phyloP scores from a whole-genome alignment of 202 grass and related monocot species.

The Carex arenaria region DNA sequence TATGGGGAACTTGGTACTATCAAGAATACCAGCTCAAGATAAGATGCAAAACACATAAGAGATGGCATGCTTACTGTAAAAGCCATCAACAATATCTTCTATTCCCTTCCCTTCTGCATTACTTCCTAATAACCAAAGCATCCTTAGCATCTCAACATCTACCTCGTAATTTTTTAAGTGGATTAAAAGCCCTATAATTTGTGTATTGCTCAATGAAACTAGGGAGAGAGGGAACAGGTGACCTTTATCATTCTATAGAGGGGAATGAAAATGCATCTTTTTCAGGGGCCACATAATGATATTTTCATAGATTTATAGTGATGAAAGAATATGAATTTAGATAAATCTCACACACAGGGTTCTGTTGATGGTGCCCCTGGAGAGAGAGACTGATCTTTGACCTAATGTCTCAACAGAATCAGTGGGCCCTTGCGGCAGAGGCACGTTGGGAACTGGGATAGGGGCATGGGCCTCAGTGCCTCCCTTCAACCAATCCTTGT shows the following conservation, averaged over 20 bases:
- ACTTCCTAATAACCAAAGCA: not conserved
- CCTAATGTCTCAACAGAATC: constrained; percentile 18
- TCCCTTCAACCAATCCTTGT: constrained; percentile 88
- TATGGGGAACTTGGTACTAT: not conserved
- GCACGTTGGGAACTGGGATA: constrained; percentile 48
- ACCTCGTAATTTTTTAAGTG: not conserved
- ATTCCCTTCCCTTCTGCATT: not conserved
- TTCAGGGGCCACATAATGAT: not conserved
- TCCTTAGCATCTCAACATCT: not conserved
- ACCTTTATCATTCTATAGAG: not conserved
- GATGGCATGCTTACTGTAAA: not conserved
- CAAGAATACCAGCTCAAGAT: not conserved
- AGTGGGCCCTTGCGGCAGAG: constrained; percentile 40
- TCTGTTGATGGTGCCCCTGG: constrained; percentile 56
- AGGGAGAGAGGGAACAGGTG: not conserved
- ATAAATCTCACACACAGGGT: constrained; percentile 53
- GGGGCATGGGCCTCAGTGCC: constrained; percentile 42
- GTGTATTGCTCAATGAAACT: not conserved
- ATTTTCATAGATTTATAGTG: not conserved
- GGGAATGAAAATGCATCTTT: not conserved
- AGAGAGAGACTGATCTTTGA: constrained; percentile 47
- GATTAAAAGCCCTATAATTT: not conserved
- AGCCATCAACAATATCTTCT: not conserved
- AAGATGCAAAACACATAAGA: not conserved
- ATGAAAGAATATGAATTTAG: constrained; percentile 12